Percentiles rank a stretch among this genome's conserved stretches.
Conservation (phyloP, 106 monocot species). For the Phalaenopsis equestris region DNA sequence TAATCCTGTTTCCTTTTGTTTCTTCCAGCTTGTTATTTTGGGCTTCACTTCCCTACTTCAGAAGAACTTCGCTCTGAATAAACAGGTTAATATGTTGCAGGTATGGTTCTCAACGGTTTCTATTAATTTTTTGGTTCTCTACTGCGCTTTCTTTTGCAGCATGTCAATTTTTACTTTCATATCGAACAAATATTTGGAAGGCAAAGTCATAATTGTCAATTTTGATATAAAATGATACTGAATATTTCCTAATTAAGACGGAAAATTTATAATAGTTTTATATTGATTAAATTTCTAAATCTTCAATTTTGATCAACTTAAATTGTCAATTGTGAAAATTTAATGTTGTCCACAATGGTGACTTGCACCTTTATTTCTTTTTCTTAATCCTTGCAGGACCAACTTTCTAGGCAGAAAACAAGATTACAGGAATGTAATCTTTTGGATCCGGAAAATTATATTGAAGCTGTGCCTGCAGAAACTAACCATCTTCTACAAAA, state of each 20-base stretch:
- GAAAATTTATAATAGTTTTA: neutral
- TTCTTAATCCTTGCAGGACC: slow-evolving; percentile 27
- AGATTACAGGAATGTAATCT: slow-evolving; percentile 32
- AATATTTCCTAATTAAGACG: neutral
- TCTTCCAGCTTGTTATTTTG: slow-evolving; percentile 13
- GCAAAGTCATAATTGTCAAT: neutral
- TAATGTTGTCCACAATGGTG: neutral
- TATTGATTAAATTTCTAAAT: neutral
- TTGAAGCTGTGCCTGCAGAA: slow-evolving; percentile 5
- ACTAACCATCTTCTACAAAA: slow-evolving; percentile 10
- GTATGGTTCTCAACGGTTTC: neutral
- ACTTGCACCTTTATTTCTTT: neutral
- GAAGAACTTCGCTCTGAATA: slow-evolving; percentile 38
- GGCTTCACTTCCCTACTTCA: slow-evolving; percentile 41
- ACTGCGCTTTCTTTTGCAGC: neutral
- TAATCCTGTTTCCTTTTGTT: neutral
- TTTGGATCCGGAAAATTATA: slow-evolving; percentile 13
- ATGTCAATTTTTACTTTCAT: neutral
- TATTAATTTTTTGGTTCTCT: neutral
- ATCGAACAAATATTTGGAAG: neutral
- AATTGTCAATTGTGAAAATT: neutral
- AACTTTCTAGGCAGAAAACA: slow-evolving; percentile 25
- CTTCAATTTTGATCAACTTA: neutral
- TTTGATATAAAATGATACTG: neutral
- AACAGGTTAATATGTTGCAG: slow-evolving; percentile 33